Percentiles rank a stretch among this genome's conserved stretches.
phyloP scores from a whole-genome alignment of 2,329 filamentous ascomycete species.

The Botrytis galanthina region DNA sequence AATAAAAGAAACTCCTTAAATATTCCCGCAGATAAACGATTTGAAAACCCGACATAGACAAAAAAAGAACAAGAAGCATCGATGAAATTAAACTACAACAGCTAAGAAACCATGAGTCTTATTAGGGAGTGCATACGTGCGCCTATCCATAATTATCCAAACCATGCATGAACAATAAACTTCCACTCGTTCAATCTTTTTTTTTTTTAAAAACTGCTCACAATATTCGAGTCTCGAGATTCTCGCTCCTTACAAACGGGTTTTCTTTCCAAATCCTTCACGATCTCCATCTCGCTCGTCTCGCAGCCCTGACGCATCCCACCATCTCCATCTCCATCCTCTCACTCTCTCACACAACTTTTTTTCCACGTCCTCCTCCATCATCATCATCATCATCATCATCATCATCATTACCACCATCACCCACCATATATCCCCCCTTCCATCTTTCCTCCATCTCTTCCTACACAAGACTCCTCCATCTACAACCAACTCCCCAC shows the following conservation, averaged over 20 bases:
- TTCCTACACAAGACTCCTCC: too few relatives aligned
- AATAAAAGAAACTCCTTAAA: neutral
- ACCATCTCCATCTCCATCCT: too few relatives aligned
- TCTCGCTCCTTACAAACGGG: rapidly evolving
- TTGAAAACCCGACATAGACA: neutral
- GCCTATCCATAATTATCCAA: neutral
- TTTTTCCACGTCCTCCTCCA: too few relatives aligned
- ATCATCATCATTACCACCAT: too few relatives aligned
- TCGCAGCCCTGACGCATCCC: too few relatives aligned
- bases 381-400: too few relatives aligned
- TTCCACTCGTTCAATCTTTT: rapidly evolving
- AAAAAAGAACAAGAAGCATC: neutral
- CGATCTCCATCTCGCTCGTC: neutral
- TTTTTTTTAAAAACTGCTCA: too few relatives aligned
- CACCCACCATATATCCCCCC: too few relatives aligned
- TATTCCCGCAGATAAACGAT: neutral
- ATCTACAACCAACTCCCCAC: too few relatives aligned
- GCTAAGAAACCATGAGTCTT: neutral
- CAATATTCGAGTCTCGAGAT: rapidly evolving
- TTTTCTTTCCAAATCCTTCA: neutral
- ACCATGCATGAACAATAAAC: too few relatives aligned
- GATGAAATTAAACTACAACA: neutral
- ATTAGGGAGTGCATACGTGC: neutral
- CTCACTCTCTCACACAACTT: too few relatives aligned
- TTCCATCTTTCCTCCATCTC: too few relatives aligned